Base-by-base conservation (phyloP, 2,329 filamentous ascomycete genomes). In the Colletotrichum lini region DNA sequence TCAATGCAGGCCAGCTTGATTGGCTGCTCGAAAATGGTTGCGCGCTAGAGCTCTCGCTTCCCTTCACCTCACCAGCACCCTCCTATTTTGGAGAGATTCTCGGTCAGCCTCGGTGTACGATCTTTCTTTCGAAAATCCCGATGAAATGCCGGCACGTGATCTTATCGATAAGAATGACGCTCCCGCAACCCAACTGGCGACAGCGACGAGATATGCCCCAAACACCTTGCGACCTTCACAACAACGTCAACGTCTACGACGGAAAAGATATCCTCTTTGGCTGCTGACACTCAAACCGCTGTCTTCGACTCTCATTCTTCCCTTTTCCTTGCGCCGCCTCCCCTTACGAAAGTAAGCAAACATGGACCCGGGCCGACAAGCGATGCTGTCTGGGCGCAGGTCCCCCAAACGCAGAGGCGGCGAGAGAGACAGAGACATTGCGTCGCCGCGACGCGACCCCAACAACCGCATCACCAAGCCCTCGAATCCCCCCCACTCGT, bases 391-490 rank as follows among this genome's bases (percentile, higher is more conserved):
- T 50, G 85, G 84, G 56, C 79, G 80, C 73, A 82, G 82, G 74
- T 85, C 87, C 78, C 75, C 79, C 70, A 79, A 78, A 68, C 78
- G 80, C 62, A 69, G 69, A 66, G 70, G 69, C 35, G 57, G 68
- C 35, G 65, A 57, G n/a, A 53, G 64, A 44, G 65, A 40, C 40
- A 21, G 60, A 44, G 54, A 68, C 52, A 82, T 89, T 72, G 88
- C 86, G 42, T 86, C 85, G 52, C 88, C 89, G 8, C 85, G 88
- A 75, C 82, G 84, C 75, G 89, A 91, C 78, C 79, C 84, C 62
- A 86, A 82, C 76, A 87, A 80, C 66, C 88, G 90, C 75, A 84
- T 92, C 75, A 85, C 86, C 65, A 91, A 92, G 78, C 80, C 85
- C 21, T 74, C 81, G 78, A 80, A 69, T 78, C 77, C 49, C 74